Evolutionary conservation across 2,329 filamentous ascomycete species (phyloP).

Genomic region (Cercospora citrullina): DNA sequence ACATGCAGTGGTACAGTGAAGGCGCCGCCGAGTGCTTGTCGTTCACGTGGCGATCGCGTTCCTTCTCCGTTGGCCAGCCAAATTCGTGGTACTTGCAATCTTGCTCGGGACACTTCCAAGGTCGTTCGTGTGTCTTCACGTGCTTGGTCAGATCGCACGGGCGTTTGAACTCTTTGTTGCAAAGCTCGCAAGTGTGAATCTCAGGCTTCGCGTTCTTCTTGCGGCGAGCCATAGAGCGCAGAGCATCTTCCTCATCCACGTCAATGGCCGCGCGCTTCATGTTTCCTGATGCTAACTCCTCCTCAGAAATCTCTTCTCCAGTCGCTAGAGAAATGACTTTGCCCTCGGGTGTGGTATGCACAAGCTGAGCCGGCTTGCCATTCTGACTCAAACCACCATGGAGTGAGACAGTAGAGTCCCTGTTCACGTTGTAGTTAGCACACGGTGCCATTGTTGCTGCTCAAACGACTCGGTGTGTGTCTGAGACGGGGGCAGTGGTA

Average conservation of each 20-base stretch:
- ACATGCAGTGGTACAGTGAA: constrained; percentile 79
- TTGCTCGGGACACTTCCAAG: constrained; percentile 83
- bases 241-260: constrained; percentile 76
- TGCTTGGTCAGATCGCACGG: constrained; percentile 98
- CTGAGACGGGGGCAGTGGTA: background rate
- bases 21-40: constrained; percentile 88
- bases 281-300: constrained; percentile 57
- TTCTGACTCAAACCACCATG: constrained; percentile 79
- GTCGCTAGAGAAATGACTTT: constrained; percentile 72
- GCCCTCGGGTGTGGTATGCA: constrained; percentile 72
- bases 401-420: constrained; percentile 72
- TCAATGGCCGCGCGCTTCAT: constrained; percentile 59
- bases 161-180: constrained; percentile 90
- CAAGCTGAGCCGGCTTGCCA: constrained; percentile 79
- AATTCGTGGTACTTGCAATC: constrained; percentile 87
- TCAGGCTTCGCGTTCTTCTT: constrained; percentile 75
- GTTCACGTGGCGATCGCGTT: constrained; percentile 92
- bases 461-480: constrained; percentile 8
- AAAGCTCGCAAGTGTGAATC: constrained; percentile 63
- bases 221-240: constrained; percentile 90
- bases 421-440: constrained; percentile 37
- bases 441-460: background rate
- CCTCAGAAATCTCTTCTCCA: constrained; percentile 50
- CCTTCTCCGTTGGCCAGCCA: constrained; percentile 97
- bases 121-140: constrained; percentile 94